Evolutionary conservation across 1,139 yeast genomes (phyloP).

Genomic region (Williopsis jadinii): DNA sequence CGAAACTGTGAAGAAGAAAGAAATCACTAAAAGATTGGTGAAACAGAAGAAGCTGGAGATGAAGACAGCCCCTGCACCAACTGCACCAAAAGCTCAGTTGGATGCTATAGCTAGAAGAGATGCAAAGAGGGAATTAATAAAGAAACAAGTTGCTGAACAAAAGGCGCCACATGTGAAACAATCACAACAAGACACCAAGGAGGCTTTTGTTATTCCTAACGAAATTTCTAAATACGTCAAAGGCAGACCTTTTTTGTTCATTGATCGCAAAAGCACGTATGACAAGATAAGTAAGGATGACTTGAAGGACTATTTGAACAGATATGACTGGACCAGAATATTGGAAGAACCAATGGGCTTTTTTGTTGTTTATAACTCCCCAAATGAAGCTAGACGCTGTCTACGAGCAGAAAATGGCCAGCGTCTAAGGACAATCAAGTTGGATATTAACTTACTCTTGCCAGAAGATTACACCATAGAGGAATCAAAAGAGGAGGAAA

Average conservation of each 20-base stretch:
- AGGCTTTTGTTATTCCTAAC: not conserved
- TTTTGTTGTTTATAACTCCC: conserved; percentile 60
- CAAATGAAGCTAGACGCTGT: conserved; percentile 60
- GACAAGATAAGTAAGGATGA: conserved; percentile 47
- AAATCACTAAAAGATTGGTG: conserved; percentile 15
- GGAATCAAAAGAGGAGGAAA: not conserved
- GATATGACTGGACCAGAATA: conserved; percentile 60
- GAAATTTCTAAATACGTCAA: conserved; percentile 31
- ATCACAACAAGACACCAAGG: not conserved
- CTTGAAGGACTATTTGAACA: conserved; percentile 41
- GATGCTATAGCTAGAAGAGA: conserved; percentile 11
- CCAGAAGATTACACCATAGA: conserved; percentile 3
- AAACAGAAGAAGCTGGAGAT: conserved; percentile 11
- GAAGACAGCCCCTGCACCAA: conserved; percentile 7
- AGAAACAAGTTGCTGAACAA: not conserved
- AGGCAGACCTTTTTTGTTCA: conserved; percentile 49
- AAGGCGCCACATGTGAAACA: not conserved
- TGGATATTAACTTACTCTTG: conserved; percentile 3
- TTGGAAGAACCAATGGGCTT: conserved; percentile 60
- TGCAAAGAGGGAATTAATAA: not conserved
- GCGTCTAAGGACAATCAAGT: conserved; percentile 38
- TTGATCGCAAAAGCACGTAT: conserved; percentile 48
- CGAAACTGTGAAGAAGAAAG: conserved; percentile 20
- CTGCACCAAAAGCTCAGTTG: conserved; percentile 15
- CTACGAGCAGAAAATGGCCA: conserved; percentile 62